A percentile compares a stretch with the other conserved stretches of the same genome.
phyloP scores from a whole-genome alignment of 768 basidiomycete species.

The Auricularia cornea region DNA sequence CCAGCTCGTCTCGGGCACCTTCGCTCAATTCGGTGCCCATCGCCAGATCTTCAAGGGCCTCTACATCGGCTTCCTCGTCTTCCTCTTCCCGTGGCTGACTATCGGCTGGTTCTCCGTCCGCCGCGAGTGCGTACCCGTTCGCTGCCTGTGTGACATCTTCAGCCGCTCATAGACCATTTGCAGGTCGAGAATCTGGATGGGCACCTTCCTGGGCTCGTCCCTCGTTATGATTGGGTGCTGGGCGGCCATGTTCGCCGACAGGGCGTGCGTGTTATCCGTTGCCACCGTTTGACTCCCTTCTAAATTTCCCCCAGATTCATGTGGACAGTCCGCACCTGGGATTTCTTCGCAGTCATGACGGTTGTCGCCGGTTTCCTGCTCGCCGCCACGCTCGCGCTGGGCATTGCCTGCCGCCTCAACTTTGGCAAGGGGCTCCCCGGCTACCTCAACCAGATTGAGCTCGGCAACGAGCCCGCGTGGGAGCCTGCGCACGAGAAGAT shows the following conservation, averaged over 20 bases:
- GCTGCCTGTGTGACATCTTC: neutral
- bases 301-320: conserved; percentile 39
- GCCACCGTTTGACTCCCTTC: conserved; percentile 16
- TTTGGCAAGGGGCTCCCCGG: conserved; percentile 67
- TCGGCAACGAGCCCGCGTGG: conserved; percentile 31
- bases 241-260: conserved; percentile 63
- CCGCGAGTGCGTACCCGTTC: conserved; percentile 36
- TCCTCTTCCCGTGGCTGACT: conserved; percentile 63
- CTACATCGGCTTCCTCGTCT: conserved; percentile 48
- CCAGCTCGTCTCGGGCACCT: conserved; percentile 58
- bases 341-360: conserved; percentile 61
- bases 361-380: conserved; percentile 50
- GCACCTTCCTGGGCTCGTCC: conserved; percentile 54
- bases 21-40: conserved; percentile 43
- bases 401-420: conserved; percentile 60
- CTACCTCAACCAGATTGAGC: conserved; percentile 49
- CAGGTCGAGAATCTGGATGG: conserved; percentile 40
- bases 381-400: conserved; percentile 47
- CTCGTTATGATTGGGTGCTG: conserved; percentile 57
- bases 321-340: conserved; percentile 68
- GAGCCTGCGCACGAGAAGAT: conserved; percentile 22
- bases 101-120: conserved; percentile 71
- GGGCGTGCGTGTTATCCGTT: neutral
- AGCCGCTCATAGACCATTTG: neutral
- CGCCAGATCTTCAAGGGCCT: conserved; percentile 45